These are phyloP conservation scores for Coniochaeta sp. DNA, from an alignment of 2,329 filamentous ascomycete species.

Conservation along the genomic window DNA sequence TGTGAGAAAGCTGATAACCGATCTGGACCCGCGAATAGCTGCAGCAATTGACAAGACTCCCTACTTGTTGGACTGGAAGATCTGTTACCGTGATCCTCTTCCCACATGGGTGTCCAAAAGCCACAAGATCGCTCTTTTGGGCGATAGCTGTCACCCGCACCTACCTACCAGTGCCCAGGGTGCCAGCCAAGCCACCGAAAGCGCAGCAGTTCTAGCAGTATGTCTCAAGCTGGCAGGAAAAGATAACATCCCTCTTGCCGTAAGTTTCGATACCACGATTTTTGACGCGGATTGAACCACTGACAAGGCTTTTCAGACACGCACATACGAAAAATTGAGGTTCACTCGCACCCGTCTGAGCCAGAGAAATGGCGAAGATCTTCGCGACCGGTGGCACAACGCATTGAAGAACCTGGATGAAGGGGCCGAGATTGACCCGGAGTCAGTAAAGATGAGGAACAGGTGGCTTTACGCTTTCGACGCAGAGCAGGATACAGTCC, in stretches of 20 bases:
- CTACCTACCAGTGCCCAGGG: constrained; percentile 45
- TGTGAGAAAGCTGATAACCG: constrained; percentile 25
- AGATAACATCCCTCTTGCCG: constrained; percentile 28
- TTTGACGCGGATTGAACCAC: not conserved
- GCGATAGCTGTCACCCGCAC: constrained; percentile 47
- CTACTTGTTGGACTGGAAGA: constrained; percentile 43
- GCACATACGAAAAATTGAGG: constrained; percentile 33
- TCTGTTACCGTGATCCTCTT: constrained; percentile 44
- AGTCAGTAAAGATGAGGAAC: constrained; percentile 38
- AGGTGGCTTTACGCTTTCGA: constrained; percentile 38
- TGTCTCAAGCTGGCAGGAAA: constrained; percentile 35
- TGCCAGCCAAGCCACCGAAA: constrained; percentile 46
- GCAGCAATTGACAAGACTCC: constrained; percentile 36
- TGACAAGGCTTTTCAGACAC: constrained; percentile 18
- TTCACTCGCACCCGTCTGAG: constrained; percentile 30
- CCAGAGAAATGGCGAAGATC: constrained; percentile 34
- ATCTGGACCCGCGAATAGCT: constrained; percentile 35
- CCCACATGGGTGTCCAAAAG: constrained; percentile 43
- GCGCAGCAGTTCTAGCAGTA: constrained; percentile 35
- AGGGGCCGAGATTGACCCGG: constrained; percentile 33
- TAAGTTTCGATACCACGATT: constrained; percentile 12
- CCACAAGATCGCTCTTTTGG: constrained; percentile 40
- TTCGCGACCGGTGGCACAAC: constrained; percentile 35
- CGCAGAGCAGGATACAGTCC: constrained; percentile 32
- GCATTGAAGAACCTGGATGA: constrained; percentile 31